Base-by-base conservation (phyloP, 305 asterid genomes). In the Fraxinus albicans region DNA sequence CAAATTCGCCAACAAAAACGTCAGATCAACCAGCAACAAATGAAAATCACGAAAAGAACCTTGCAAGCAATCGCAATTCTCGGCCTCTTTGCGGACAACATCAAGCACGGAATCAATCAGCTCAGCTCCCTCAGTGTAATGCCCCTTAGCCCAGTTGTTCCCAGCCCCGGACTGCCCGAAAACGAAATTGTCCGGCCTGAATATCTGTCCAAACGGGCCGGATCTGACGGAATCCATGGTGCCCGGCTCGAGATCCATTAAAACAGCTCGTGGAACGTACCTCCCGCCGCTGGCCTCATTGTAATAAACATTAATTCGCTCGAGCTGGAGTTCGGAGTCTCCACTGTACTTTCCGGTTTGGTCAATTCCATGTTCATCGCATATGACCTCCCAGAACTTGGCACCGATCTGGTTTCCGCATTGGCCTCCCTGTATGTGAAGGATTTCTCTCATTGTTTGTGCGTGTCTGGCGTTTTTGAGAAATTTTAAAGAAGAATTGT, bases 321-420 rank as follows among this genome's bases (percentile, higher is more conserved):
- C 93, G 29, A 87, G 85, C 84, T 90, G 93, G 79, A 88, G 90
- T 1, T 87, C 90, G 17, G 91, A 86, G 10, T 86, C 88, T 53
- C 93, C 93, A 58, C 34, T 78, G 89, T 88, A 90, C 83, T 77
- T 86, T 6, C 93, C 93, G 9, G 90, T 83, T 47, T 83, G 86
- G 15, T 88, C 93, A 53, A 89, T 85, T 8, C 92, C 92, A 80
- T 89, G 92, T 82, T 89, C 92, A 82, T 87, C 92, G 86, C 92
- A 89, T n/a, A 89, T 87, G 40, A 89, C 92, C 80, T 89, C 92
- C 92, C 92, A 89, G 87, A 89, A 89, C 76, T 87, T 89, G 79
- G 92, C 88, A n/a, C 92, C 92, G 82, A 89, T 89, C 81, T 89
- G 92, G 88, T 89, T 89, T 38, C 91, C 92, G 79, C 92, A 89